Evolutionary conservation across 1,139 yeast species (phyloP).

Genomic region (Wickerhamomyces sp.): DNA sequence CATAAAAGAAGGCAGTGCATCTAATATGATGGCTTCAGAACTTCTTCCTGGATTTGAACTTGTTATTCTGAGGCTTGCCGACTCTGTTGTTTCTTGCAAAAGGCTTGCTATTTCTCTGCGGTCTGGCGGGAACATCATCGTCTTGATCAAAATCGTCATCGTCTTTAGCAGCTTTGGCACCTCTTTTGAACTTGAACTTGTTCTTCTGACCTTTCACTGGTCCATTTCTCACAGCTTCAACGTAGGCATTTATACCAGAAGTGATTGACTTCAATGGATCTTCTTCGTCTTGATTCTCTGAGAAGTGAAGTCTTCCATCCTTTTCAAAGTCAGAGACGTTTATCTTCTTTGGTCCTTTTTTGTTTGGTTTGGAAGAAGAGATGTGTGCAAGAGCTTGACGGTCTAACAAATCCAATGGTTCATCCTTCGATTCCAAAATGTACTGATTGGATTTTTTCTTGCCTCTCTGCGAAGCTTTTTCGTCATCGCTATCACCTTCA

Average conservation of each 20-base stretch:
- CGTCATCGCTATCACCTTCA: constrained; percentile 35
- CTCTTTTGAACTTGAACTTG: constrained; percentile 79
- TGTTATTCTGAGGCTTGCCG: constrained; percentile 35
- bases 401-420: constrained; percentile 86
- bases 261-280: constrained; percentile 43
- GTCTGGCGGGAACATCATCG: constrained; percentile 25
- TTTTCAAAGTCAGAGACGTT: constrained; percentile 40
- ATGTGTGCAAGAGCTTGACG: constrained; percentile 80
- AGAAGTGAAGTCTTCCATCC: constrained; percentile 49
- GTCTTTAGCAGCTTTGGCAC: constrained; percentile 45
- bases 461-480: constrained; percentile 26
- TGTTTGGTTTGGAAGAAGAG: constrained; percentile 76
- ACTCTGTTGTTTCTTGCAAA: constrained; percentile 18
- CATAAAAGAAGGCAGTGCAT: neutral
- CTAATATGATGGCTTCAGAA: constrained; percentile 26
- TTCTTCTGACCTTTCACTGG: constrained; percentile 92
- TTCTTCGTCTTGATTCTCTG: constrained; percentile 42
- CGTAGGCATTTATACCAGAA: constrained; percentile 79
- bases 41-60: constrained; percentile 55
- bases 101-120: constrained; percentile 13
- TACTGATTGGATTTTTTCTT: constrained; percentile 47
- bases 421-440: constrained; percentile 73
- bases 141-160: constrained; percentile 54
- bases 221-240: constrained; percentile 88
- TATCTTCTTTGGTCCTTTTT: constrained; percentile 35